Percentiles rank a stretch among this genome's conserved stretches.
phyloP scores from a whole-genome alignment of 495 filamentous ascomycete genomes.

The Penicillium canescens region DNA sequence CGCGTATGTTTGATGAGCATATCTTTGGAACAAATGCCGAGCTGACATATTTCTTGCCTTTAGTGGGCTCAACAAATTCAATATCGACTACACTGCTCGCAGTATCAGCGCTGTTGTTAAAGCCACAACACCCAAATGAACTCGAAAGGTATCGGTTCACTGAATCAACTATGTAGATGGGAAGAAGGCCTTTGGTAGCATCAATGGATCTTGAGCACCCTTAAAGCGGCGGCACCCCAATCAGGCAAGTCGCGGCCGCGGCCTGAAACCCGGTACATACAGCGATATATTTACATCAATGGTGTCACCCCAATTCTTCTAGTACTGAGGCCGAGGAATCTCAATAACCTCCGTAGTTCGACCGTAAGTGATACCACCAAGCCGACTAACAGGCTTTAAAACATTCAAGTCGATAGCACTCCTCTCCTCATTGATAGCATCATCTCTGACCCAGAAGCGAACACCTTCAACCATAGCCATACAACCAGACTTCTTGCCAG shows the following conservation, averaged over 20 bases:
- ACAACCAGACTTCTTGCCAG: slow-evolving; percentile 71
- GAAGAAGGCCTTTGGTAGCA: too few relatives aligned
- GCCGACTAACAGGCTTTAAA: slow-evolving; percentile 70
- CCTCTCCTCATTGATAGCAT: slow-evolving; percentile 77
- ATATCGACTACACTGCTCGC: slow-evolving; percentile 9
- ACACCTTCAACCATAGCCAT: slow-evolving; percentile 82
- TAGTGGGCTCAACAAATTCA: slow-evolving; percentile 18
- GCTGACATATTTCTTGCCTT: not conserved
- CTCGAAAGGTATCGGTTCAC: too few relatives aligned
- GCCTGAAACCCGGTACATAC: too few relatives aligned
- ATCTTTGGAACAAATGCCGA: not conserved
- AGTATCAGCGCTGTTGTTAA: slow-evolving; percentile 18
- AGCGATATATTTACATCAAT: too few relatives aligned
- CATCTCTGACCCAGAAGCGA: slow-evolving; percentile 86
- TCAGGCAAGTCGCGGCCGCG: too few relatives aligned
- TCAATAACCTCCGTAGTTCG: slow-evolving; percentile 72
- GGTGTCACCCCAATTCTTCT: not conserved
- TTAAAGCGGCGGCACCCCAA: too few relatives aligned
- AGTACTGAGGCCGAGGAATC: slow-evolving; percentile 61
- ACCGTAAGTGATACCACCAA: slow-evolving; percentile 85
- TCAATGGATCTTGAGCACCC: too few relatives aligned
- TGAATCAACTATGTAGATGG: too few relatives aligned
- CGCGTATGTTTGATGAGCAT: slow-evolving; percentile 8
- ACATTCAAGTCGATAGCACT: slow-evolving; percentile 70
- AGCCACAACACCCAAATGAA: not conserved